Conservation (phyloP, 768 basidiomycete genomes). For the Rhodotorula sphaerocarpa region DNA sequence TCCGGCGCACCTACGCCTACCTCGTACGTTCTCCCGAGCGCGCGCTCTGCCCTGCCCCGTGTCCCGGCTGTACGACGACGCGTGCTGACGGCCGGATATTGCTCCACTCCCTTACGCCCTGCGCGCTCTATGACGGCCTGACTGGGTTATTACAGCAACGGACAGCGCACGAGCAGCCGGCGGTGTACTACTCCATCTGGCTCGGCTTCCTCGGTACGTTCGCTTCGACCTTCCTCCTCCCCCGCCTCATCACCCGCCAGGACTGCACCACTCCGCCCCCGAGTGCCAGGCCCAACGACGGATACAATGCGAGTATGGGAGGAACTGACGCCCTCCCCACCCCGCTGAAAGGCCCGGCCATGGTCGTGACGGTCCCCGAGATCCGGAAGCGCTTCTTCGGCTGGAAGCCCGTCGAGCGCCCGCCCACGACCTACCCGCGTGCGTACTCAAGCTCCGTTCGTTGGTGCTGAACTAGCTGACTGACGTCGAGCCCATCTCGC, state of each 20-base stretch:
- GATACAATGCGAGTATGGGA: not conserved
- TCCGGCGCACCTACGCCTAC: conserved; percentile 28
- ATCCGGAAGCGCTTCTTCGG: conserved; percentile 37
- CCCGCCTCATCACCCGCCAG: too few species aligned
- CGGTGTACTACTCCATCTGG: conserved; percentile 30
- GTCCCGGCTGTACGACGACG: not conserved
- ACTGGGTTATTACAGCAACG: conserved; percentile 16
- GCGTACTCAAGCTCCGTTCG: not conserved
- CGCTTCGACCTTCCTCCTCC: not conserved
- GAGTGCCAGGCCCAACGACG: too few species aligned
- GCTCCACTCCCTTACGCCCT: not conserved
- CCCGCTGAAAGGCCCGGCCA: conserved; percentile 28
- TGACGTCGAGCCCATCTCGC: not conserved
- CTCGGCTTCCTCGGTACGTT: conserved; percentile 31
- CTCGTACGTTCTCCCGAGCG: conserved; percentile 22
- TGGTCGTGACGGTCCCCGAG: conserved; percentile 36
- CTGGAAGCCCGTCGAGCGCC: conserved; percentile 32
- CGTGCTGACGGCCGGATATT: conserved; percentile 2
- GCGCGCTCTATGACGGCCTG: not conserved
- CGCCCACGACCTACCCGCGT: conserved; percentile 39
- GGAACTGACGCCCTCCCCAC: too few species aligned
- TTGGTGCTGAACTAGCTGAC: not conserved
- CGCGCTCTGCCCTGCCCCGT: not conserved
- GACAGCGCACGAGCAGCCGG: conserved; percentile 35
- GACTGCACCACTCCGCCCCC: too few species aligned